These are phyloP conservation scores for Stephania yunnanensis DNA, from an alignment of 164 flowering plant genomes.

Conservation along the genomic window DNA sequence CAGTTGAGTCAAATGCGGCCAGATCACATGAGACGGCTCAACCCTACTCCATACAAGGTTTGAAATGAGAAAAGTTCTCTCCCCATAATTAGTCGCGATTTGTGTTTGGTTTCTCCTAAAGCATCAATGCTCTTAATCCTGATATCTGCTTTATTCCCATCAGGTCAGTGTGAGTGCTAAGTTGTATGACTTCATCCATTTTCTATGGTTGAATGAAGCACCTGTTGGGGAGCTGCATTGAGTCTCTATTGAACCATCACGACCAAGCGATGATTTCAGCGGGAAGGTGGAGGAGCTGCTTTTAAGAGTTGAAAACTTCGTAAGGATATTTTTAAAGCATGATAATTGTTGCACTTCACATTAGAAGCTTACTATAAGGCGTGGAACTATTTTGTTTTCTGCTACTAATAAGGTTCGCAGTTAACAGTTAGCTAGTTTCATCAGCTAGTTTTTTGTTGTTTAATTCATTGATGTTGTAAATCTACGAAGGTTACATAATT, in stretches of 20 bases:
- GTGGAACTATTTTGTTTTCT: neutral
- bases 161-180: conserved; percentile 98
- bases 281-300: conserved; percentile 14
- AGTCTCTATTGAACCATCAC: conserved; percentile 12
- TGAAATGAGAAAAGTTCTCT: neutral
- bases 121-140: neutral
- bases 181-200: conserved; percentile 94
- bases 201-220: conserved; percentile 96
- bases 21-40: conserved; percentile 95
- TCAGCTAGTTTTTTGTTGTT: neutral
- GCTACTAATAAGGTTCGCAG: neutral
- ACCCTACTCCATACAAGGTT: conserved; percentile 99
- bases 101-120: neutral
- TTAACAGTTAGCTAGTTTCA: neutral
- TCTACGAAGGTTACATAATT: neutral
- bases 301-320: conserved; percentile 5
- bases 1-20: conserved; percentile 91
- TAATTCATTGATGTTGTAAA: neutral
- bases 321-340: neutral
- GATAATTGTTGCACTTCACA: neutral
- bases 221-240: conserved; percentile 96
- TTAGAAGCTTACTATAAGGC: neutral
- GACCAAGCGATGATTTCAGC: conserved; percentile 17
- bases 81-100: neutral
- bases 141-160: neutral